A percentile compares a stretch with the other conserved stretches of the same genome.
Conservation (phyloP, 2,329 filamentous ascomycete genomes). For the Colletotrichum caudatum region DNA sequence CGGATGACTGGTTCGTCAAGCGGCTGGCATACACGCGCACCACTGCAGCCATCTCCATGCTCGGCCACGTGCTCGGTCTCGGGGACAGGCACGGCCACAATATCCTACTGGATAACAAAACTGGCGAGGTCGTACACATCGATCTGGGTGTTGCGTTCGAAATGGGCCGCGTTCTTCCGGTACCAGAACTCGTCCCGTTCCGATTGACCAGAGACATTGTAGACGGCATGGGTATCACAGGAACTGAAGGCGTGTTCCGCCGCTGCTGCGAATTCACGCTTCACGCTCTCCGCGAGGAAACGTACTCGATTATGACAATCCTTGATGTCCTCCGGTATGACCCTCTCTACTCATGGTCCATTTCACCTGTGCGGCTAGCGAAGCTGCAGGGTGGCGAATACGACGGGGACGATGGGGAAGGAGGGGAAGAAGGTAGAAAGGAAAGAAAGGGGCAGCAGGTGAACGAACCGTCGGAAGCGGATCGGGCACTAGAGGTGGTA, state of each 20-base stretch:
- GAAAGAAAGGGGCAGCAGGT: conserved; percentile 52
- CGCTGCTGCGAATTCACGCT: conserved; percentile 99
- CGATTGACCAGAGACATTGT: conserved; percentile 93
- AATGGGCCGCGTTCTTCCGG: conserved; percentile 91
- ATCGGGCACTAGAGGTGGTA: conserved; percentile 90
- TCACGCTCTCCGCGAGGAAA: conserved; percentile 93
- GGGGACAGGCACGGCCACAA: conserved; percentile 97
- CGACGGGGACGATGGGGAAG: conserved; percentile 47
- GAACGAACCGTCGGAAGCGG: conserved; percentile 80
- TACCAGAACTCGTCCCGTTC: conserved; percentile 97
- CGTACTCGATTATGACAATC: conserved; percentile 98
- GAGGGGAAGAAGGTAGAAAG: conserved; percentile 55
- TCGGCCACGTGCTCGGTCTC: conserved; percentile 91
- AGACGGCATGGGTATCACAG: conserved; percentile 95
- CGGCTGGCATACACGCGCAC: conserved; percentile 92
- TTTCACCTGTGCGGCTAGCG: conserved; percentile 76
- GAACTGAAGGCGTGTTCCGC: conserved; percentile 94
- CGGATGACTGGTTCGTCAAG: conserved; percentile 94
- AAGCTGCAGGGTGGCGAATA: conserved; percentile 73
- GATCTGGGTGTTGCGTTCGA: conserved; percentile 98
- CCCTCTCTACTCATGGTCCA: conserved; percentile 94
- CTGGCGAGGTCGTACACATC: conserved; percentile 95
- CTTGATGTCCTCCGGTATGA: conserved; percentile 98
- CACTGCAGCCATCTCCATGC: conserved; percentile 93
- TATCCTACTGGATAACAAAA: conserved; percentile 90